Evolutionary conservation across 306 rosid species (phyloP), one percentile per base, ranked within the genome.

Genomic region (Dryas octopetala): DNA sequence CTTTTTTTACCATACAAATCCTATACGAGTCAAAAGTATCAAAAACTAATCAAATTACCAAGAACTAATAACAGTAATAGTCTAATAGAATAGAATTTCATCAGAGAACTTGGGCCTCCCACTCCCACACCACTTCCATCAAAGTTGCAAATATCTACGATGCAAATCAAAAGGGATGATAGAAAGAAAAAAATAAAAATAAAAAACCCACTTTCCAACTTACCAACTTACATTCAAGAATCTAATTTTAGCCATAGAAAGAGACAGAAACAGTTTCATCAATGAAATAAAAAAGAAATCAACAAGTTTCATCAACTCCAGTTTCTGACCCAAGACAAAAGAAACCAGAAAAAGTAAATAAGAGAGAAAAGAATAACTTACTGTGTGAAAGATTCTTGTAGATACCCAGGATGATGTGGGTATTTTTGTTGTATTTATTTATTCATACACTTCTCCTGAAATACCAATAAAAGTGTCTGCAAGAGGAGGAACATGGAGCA

Each of bases 361-460:
- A 71, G 66, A 51, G 5, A 2, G 82, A 64, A 76, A 47, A 12
- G 73, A 77, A 78, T 47, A 82, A 79, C 84, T 26, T 17, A 46
- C 26, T 54, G 17, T 50, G 81, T 76, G 74, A 82, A 82, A 85
- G 96, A 90, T 85, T 90, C 93, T 79, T 45, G 62, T 28, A 83
- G 87, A 85, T 81, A 74, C 90, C 84, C 78, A 79, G 79, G 82
- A 78, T 80, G 77, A 82, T 73, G 85, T 82, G 70, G 62, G 74
- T 12, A 50, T 73, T 62, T 69, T 66, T 19, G 4, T 55, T 43
- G n/a, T 41, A 6, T 0, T 49, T 14, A 13, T 66, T 49, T 14
- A 13, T 70, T 44, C n/a, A 44, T 19, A 52, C 4, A 4, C 3
- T 19, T 10, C 45, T 19, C 55, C 81, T 58, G 75, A 66, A 65